Percentiles rank a stretch among this genome's conserved stretches.
Conservation (phyloP, 257 asterid species). For the Solanum tarijense region DNA sequence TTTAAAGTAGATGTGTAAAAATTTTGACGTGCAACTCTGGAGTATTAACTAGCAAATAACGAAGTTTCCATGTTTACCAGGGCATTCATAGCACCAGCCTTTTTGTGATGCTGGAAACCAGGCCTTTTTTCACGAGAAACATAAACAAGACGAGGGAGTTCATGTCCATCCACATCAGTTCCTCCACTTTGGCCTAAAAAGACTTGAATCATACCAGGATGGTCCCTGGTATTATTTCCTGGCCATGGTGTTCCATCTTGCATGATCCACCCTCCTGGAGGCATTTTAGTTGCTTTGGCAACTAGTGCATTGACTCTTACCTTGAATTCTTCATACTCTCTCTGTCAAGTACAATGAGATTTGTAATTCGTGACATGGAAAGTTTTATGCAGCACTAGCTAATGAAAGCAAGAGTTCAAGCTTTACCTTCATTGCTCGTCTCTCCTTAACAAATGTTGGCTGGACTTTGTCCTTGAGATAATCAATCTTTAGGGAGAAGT, state of each 20-base stretch:
- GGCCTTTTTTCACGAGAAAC: constrained; percentile 99
- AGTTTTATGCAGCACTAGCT: background rate
- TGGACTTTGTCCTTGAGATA: constrained; percentile 91
- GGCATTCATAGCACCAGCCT: constrained; percentile 97
- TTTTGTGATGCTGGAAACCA: constrained; percentile 94
- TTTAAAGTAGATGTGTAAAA: background rate
- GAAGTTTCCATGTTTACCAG: constrained; percentile 46
- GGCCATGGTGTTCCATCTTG: constrained; percentile 99
- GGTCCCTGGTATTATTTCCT: constrained; percentile 92
- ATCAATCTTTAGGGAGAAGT: constrained; percentile 85
- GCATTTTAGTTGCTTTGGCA: constrained; percentile 86
- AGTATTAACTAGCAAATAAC: background rate
- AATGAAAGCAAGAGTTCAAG: background rate
- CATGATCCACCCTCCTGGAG: constrained; percentile 97
- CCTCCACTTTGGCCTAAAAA: constrained; percentile 97
- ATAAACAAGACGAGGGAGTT: constrained; percentile 91
- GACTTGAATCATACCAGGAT: constrained; percentile 99
- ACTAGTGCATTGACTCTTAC: constrained; percentile 85
- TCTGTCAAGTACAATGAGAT: constrained; percentile 30
- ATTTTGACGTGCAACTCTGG: background rate
- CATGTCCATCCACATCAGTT: constrained; percentile 77
- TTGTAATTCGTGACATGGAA: background rate
- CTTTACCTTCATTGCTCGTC: constrained; percentile 92
- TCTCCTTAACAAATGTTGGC: constrained; percentile 90
- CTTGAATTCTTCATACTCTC: constrained; percentile 96